Percentiles rank a stretch among this genome's conserved stretches.
These are phyloP conservation scores for Fraxinus paxiana DNA, from an alignment of 305 asterid species.

Conservation along the genomic window DNA sequence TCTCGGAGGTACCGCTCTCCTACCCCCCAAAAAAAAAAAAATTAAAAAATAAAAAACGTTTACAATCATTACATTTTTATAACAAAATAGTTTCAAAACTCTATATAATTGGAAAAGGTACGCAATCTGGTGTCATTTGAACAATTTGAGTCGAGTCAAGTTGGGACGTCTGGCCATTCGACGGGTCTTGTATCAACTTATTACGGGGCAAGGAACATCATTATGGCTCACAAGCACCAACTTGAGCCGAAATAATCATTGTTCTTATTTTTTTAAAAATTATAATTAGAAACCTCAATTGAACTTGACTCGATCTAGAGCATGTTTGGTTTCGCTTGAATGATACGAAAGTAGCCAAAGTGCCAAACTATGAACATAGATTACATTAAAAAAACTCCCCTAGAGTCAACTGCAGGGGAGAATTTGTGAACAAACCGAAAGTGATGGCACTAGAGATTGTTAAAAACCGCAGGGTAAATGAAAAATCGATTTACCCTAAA, in stretches of 20 bases:
- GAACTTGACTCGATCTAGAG: neutral
- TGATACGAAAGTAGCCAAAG: neutral
- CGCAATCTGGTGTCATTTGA: neutral
- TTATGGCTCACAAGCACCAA: neutral
- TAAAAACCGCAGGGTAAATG: neutral
- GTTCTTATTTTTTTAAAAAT: neutral
- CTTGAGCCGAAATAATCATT: neutral
- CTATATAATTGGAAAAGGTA: neutral
- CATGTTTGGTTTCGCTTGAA: neutral
- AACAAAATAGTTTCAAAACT: neutral
- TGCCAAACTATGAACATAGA: neutral
- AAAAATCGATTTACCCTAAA: constrained; percentile 15
- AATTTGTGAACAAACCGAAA: neutral
- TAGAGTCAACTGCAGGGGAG: neutral
- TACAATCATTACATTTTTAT: too few species aligned
- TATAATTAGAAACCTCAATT: neutral
- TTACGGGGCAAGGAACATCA: neutral
- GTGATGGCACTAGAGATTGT: neutral
- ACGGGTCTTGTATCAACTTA: neutral
- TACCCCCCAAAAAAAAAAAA: too few species aligned
- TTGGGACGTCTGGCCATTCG: neutral
- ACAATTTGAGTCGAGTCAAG: neutral
- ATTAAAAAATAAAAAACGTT: too few species aligned
- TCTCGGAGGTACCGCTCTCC: too few species aligned
- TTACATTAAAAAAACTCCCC: neutral